Percentiles rank a stretch among this genome's conserved stretches.
phyloP scores from a whole-genome alignment of 805 yeast genomes.

The Myxozyma lipomycoides region DNA sequence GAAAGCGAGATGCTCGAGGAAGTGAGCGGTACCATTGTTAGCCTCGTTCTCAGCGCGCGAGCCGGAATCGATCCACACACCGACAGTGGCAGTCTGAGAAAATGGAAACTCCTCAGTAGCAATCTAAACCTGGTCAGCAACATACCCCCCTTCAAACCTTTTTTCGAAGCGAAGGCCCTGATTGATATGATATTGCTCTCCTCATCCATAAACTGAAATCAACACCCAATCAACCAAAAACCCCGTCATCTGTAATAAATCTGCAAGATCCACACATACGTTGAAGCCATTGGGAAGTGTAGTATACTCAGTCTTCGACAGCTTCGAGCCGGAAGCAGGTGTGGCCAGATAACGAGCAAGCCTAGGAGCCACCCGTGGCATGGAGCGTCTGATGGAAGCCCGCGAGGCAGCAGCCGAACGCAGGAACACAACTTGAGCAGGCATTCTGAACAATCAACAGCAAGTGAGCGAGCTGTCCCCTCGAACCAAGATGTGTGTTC shows the following conservation, averaged over 20 bases:
- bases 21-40: conserved; percentile 94
- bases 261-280: conserved; percentile 40
- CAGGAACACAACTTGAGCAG: conserved; percentile 27
- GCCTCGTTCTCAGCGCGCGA: conserved; percentile 87
- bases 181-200: neutral
- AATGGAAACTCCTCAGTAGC: conserved; percentile 87
- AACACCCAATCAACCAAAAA: neutral
- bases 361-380: conserved; percentile 6
- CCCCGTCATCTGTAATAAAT: neutral
- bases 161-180: neutral
- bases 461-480: too few species aligned
- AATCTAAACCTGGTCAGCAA: conserved; percentile 11
- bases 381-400: conserved; percentile 20
- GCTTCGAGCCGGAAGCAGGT: conserved; percentile 23
- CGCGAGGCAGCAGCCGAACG: conserved; percentile 18
- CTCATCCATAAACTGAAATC: neutral
- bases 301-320: conserved; percentile 58
- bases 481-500: too few species aligned
- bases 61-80: conserved; percentile 98
- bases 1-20: conserved; percentile 92
- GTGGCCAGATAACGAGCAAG: conserved; percentile 28
- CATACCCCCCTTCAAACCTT: neutral
- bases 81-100: conserved; percentile 92
- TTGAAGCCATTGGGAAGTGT: conserved; percentile 86
- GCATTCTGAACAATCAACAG: too few species aligned